phyloP scores from a whole-genome alignment of 78 protist genomes.

The Cyanophora paradoxa region DNA sequence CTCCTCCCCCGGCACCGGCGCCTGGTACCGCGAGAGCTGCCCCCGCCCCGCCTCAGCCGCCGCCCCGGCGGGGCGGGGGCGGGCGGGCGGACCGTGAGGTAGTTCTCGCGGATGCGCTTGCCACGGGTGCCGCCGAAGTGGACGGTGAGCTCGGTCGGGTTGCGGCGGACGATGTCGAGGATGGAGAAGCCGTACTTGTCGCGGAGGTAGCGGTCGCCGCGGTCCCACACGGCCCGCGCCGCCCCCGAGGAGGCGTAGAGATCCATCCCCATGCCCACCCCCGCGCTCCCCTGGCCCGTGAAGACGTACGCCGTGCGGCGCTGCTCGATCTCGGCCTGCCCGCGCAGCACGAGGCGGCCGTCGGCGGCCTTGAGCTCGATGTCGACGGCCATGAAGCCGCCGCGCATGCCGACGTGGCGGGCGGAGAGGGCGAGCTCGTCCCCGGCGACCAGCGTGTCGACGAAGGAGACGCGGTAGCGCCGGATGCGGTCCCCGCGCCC shows the following conservation, averaged over 20 bases:
- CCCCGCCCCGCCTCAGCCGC: no score
- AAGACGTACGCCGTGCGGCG: constrained; percentile 59
- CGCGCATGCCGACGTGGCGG: constrained; percentile 50
- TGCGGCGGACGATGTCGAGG: constrained; percentile 45
- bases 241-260: constrained; percentile 29
- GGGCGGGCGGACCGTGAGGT: neutral
- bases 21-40: no score
- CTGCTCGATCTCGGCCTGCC: constrained; percentile 34
- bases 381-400: constrained; percentile 31
- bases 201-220: constrained; percentile 39
- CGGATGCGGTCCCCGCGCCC: constrained; percentile 22
- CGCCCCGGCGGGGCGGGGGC: neutral
- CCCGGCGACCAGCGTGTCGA: constrained; percentile 48
- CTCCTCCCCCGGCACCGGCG: no score
- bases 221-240: constrained; percentile 54
- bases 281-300: constrained; percentile 61
- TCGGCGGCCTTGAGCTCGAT: no score
- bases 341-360: neutral
- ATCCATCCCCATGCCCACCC: constrained; percentile 65
- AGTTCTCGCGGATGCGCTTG: constrained; percentile 42
- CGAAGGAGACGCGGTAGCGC: constrained; percentile 24
- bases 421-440: constrained; percentile 9
- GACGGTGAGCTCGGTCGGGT: constrained; percentile 47
- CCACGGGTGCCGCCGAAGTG: constrained; percentile 62
- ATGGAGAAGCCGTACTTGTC: constrained; percentile 47